Base-by-base conservation (phyloP, 2,329 filamentous ascomycete genomes). In the Penicillium brasilianum region DNA sequence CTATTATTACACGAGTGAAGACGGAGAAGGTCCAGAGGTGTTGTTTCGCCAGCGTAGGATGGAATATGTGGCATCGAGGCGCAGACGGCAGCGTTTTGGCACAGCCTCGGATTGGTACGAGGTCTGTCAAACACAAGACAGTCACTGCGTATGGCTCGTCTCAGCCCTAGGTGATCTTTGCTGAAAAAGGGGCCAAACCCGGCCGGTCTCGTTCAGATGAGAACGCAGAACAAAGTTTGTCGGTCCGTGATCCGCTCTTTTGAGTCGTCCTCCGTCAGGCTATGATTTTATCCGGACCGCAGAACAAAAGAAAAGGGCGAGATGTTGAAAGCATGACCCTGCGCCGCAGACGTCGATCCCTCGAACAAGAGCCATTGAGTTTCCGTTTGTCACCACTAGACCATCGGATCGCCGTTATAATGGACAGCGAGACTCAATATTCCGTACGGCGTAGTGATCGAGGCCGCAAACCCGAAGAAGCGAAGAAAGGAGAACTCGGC, bases 111-210 rank as follows among this genome's bases (percentile, higher is more conserved):
- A 18, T 50, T 34, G n/a, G 11, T 28, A 50, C 48, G 48, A 25
- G 8, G 25, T 32, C 16, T 16, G 4, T 20, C 10, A 34, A 34
- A 50, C 30, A 34, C 28, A 34, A 34, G 20, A 10, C 14, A n/a
- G 20, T 22, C 13, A n/a, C 30, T 9, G 9, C 43, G 43, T 22
- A 8, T 49, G 46, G 46, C 46, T 11, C 16, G 46, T 49, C 46
- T 49, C 48, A 50, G 48, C 28, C 48, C 48, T 34, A 50, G 48
- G n/a, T 34, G 48, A 50, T 50, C 28, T 32, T 34, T 50, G n/a
- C 48, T 34, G 30, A 14, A 50, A 34, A 34, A 13, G 48, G 28
- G 28, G 28, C 8, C 16, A 49, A 34, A 4, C 30, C 48, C 46
- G 46, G 28, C 30, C 16, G 18, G 30, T 50, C 25, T 50, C n/a